Conservation (phyloP, 441 rosid species). For the Lepidium campestre region DNA sequence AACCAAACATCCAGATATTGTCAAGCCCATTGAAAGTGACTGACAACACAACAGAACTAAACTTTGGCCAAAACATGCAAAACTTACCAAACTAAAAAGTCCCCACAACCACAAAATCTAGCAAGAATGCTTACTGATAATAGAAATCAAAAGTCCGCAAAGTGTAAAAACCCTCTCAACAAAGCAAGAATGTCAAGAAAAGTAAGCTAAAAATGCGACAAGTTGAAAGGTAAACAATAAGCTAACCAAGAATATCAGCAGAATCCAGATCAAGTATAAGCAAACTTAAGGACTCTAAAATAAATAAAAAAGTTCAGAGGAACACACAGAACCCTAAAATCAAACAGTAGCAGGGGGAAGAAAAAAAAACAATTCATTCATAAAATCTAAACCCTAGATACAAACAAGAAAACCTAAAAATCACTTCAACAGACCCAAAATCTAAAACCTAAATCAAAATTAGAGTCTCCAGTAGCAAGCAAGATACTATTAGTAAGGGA, state of each 20-base stretch:
- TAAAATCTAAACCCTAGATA: constrained; percentile 26
- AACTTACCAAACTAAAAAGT: constrained; percentile 5
- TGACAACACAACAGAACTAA: constrained; percentile 19
- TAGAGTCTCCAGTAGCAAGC: background rate
- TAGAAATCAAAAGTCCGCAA: constrained; percentile 9
- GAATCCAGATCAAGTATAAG: constrained; percentile 6
- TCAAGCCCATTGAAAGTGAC: constrained; percentile 5
- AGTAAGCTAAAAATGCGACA: background rate
- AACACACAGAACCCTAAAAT: constrained; percentile 35
- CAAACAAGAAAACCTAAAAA: constrained; percentile 18
- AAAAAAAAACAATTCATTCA: constrained; percentile 15
- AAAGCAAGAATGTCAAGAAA: background rate
- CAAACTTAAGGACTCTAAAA: background rate
- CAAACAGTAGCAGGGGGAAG: constrained; percentile 1
- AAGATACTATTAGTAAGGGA: background rate
- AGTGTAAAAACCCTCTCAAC: constrained; percentile 3
- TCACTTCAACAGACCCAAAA: constrained; percentile 8
- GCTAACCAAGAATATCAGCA: constrained; percentile 6
- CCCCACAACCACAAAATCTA: constrained; percentile 13
- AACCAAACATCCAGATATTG: constrained; percentile 8
- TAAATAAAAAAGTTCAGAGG: background rate
- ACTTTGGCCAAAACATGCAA: constrained; percentile 22
- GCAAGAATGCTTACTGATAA: constrained; percentile 8
- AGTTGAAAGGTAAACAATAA: background rate
- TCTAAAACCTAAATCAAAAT: constrained; percentile 21